Percentiles rank a stretch among this genome's conserved stretches.
Evolutionary conservation across 2,329 filamentous ascomycete species (phyloP).

Genomic region (Leptodontidium sp.): DNA sequence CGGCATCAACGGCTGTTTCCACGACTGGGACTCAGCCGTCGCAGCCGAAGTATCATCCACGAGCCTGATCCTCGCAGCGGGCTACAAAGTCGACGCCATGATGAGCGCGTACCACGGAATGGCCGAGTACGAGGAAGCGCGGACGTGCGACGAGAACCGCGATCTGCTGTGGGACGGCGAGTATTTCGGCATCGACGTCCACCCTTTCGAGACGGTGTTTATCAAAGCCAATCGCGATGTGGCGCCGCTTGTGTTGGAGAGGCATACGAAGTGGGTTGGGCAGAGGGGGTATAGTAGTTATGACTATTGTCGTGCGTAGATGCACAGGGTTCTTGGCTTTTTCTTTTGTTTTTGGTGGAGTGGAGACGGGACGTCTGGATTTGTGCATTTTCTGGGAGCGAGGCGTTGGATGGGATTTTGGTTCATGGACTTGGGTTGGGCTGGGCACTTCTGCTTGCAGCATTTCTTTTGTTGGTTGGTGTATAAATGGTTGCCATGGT

Average conservation of each 20-base stretch:
- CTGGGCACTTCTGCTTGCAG: no score
- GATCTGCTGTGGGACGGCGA: slow-evolving; percentile 38
- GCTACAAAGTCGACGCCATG: slow-evolving; percentile 41
- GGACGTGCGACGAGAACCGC: slow-evolving; percentile 26
- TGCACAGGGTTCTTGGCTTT: background rate
- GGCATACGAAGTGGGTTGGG: slow-evolving; percentile 38
- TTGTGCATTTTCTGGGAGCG: slow-evolving; percentile 16
- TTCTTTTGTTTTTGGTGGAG: background rate
- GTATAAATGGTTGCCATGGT: background rate
- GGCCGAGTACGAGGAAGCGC: slow-evolving; percentile 28
- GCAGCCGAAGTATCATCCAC: slow-evolving; percentile 40
- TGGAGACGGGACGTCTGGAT: background rate
- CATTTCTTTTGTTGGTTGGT: background rate
- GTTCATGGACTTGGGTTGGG: background rate
- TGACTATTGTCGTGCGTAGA: slow-evolving; percentile 37
- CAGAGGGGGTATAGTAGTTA: slow-evolving; percentile 41
- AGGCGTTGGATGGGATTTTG: background rate
- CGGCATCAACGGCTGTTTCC: slow-evolving; percentile 43
- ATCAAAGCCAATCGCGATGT: slow-evolving; percentile 43
- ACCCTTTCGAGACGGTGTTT: slow-evolving; percentile 44
- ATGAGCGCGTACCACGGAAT: slow-evolving; percentile 40
- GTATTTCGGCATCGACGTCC: slow-evolving; percentile 43
- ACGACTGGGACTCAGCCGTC: slow-evolving; percentile 36
- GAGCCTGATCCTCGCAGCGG: slow-evolving; percentile 36
- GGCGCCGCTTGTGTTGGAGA: slow-evolving; percentile 32